These are phyloP conservation scores for Penicillium thymicola DNA, from an alignment of 2,329 filamentous ascomycete genomes.

Conservation along the genomic window DNA sequence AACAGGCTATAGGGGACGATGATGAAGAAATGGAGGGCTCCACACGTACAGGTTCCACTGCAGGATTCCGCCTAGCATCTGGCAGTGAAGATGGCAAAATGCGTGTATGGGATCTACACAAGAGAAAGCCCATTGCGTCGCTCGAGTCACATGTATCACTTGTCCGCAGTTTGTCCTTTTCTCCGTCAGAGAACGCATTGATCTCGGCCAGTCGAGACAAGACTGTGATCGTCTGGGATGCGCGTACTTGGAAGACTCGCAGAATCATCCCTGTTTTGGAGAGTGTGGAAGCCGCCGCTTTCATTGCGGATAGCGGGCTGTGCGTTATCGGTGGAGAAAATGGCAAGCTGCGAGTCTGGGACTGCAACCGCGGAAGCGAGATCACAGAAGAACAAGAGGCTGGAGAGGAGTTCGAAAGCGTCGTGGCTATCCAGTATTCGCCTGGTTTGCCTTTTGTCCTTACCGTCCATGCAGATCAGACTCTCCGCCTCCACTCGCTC, in stretches of 20 bases:
- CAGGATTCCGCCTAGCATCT: constrained; percentile 76
- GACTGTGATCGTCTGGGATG: constrained; percentile 89
- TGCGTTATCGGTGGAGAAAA: constrained; percentile 84
- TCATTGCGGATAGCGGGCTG: constrained; percentile 66
- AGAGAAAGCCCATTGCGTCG: constrained; percentile 70
- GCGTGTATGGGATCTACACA: constrained; percentile 86
- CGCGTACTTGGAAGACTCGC: constrained; percentile 75
- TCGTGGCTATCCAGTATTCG: constrained; percentile 69
- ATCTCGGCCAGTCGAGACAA: constrained; percentile 89
- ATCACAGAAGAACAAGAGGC: constrained; percentile 69
- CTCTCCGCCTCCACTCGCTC: constrained; percentile 69
- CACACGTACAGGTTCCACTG: constrained; percentile 47
- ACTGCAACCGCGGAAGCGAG: constrained; percentile 71
- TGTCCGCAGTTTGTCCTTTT: constrained; percentile 83
- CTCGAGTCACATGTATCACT: constrained; percentile 93
- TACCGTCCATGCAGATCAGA: constrained; percentile 85
- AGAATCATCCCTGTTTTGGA: constrained; percentile 82
- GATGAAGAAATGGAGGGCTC: constrained; percentile 46
- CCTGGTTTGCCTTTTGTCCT: constrained; percentile 67
- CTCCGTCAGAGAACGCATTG: constrained; percentile 67
- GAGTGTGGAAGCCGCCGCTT: constrained; percentile 78
- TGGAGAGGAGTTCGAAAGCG: constrained; percentile 59
- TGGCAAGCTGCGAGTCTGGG: constrained; percentile 80
- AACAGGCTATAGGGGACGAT: constrained; percentile 23
- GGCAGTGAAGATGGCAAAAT: constrained; percentile 94